phyloP scores from a whole-genome alignment of 768 basidiomycete species.

The Leccinum fibrillosum region DNA sequence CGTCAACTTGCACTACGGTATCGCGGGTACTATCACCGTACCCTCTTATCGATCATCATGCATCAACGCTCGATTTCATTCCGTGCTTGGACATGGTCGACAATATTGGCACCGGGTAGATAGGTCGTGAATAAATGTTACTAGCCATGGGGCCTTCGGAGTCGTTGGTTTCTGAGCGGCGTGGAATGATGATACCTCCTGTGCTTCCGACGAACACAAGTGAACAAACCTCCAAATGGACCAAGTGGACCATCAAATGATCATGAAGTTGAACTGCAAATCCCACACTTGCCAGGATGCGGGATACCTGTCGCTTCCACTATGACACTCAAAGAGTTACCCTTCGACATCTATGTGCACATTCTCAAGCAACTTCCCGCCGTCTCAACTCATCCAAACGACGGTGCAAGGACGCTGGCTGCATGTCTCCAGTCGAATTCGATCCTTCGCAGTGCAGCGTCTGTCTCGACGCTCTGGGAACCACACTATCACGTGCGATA shows the following conservation, averaged over 20 bases:
- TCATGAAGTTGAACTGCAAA: background rate
- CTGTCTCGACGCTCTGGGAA: conserved; percentile 45
- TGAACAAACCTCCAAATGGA: background rate
- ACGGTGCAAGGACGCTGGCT: conserved; percentile 34
- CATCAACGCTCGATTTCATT: background rate
- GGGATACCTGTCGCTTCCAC: background rate
- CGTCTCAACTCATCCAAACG: conserved; percentile 16
- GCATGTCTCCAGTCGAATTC: conserved; percentile 39
- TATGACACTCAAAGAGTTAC: conserved; percentile 26
- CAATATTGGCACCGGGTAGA: too few species aligned
- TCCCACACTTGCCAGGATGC: conserved; percentile 1
- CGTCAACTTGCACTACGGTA: too few species aligned
- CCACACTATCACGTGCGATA: conserved; percentile 51
- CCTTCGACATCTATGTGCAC: conserved; percentile 35
- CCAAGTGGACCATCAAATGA: background rate
- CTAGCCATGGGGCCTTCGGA: background rate
- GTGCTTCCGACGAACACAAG: background rate
- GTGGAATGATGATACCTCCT: background rate
- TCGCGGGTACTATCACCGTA: too few species aligned
- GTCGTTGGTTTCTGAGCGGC: background rate
- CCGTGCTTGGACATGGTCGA: background rate
- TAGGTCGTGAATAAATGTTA: background rate
- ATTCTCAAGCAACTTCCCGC: conserved; percentile 37
- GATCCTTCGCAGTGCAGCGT: conserved; percentile 44
- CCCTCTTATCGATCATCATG: too few species aligned